phyloP scores from a whole-genome alignment of 371 early-diverging fungal species.

The Batkoa obscura region DNA sequence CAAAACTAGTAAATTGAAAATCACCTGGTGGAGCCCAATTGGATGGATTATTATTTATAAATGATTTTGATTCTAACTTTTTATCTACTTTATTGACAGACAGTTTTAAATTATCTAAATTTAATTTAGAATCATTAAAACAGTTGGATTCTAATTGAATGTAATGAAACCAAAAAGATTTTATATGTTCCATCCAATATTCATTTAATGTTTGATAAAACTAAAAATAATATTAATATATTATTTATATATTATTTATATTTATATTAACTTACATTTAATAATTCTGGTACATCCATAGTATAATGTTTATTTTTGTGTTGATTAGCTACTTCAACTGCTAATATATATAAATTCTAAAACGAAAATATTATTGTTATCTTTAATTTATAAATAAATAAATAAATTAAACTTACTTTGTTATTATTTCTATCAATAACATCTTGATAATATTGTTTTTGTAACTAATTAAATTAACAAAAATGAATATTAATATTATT shows the following conservation, averaged over 20 bases:
- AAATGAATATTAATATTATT: not conserved
- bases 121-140: conserved; percentile 12
- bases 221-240: conserved; percentile 15
- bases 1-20: not conserved
- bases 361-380: too few species aligned
- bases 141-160: conserved; percentile 17
- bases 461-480: too few species aligned
- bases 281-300: conserved; percentile 31
- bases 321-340: conserved; percentile 35
- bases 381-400: not conserved
- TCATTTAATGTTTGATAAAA: conserved; percentile 35
- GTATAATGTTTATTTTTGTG: conserved; percentile 34
- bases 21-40: not conserved
- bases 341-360: conserved; percentile 43
- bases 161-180: conserved; percentile 21
- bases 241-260: too few species aligned
- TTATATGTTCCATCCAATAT: conserved; percentile 24
- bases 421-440: conserved; percentile 53
- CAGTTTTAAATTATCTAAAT: conserved; percentile 23
- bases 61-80: not conserved
- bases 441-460: conserved; percentile 35
- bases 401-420: conserved; percentile 27
- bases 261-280: conserved; percentile 28
- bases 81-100: conserved; percentile 5
- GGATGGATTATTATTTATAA: not conserved